Base-by-base conservation (phyloP, 179 eudicot genomes). In the Beta corolliflora region DNA sequence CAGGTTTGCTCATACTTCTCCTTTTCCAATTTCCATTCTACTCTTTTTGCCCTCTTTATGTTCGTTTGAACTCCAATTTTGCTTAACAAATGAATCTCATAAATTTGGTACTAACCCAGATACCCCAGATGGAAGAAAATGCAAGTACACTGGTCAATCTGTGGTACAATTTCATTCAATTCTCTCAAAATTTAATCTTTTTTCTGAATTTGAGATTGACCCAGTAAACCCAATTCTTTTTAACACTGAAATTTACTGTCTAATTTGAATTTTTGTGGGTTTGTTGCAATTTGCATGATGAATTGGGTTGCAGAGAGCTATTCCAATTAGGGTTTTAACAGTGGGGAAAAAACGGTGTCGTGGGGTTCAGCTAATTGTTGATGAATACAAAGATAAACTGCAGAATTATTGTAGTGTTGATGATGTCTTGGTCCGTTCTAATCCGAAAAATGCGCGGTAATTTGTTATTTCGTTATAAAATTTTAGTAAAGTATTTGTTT, bases 381-480 rank as follows among this genome's bases (percentile, higher is more conserved):
- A 94, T 77, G 93, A 92, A 46, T 94, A 94, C 81, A 83, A 86
- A 56, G 87, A 88, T 69, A 92, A 94, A 82, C 88, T 94, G 71
- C 88, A 85, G 65, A 81, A 82, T 72, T 94, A 92, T 77, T 92
- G 98, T 81, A 69, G 58, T 53, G 46, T 92, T 45, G 90, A 92
- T 50, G 91, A 90, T 83, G 89, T 89, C 31, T 89, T 86, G 55
- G 74, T 92, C 66, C 91, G 96, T 70, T 90, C 95, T 46, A 94
- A 92, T 86, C 97, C 97, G 8, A 94, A 87, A 87, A 94, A 94
- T 86, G 90, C 97, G 5, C 88, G 90, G 97, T 93, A 83, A 31
- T 71, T 77, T 48, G 18, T 44, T 15, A 31, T 64, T 31, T 3
- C 12, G 52, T 41, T 53, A 18, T 41, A 3, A 29, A 80, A 48